A percentile compares a stretch with the other conserved stretches of the same genome.
phyloP scores from a whole-genome alignment of 78 protist genomes.

The Creolimax fragrantissima region DNA sequence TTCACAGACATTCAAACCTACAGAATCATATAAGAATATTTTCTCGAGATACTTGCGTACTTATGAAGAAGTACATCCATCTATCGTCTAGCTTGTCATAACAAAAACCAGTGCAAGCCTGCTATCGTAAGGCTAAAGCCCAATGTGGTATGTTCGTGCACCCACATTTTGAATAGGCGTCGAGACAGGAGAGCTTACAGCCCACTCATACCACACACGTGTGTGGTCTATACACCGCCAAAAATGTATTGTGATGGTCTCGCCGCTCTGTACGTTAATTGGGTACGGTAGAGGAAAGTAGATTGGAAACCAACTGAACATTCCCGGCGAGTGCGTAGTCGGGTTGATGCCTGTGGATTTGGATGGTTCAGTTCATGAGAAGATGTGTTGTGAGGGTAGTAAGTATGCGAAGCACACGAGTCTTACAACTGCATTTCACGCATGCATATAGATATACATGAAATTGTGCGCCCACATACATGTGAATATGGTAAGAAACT shows the following conservation, averaged over 20 bases:
- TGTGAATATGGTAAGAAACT: too few relatives aligned
- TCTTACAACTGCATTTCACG: too few relatives aligned
- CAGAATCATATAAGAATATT: neutral
- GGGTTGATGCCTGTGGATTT: slow-evolving; percentile 69
- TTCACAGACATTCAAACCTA: neutral
- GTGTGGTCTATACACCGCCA: slow-evolving; percentile 11
- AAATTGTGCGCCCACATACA: too few relatives aligned
- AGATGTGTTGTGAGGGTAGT: too few relatives aligned
- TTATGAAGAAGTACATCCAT: neutral
- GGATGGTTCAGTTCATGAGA: neutral
- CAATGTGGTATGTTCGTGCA: slow-evolving; percentile 73
- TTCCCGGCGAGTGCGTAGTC: slow-evolving; percentile 64
- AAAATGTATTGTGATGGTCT: neutral
- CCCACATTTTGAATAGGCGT: slow-evolving; percentile 72
- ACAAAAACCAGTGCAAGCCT: neutral
- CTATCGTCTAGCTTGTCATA: neutral
- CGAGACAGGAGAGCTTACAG: slow-evolving; percentile 39
- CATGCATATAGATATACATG: too few relatives aligned
- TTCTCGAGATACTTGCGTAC: neutral
- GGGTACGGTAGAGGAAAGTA: slow-evolving; percentile 73
- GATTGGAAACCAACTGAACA: slow-evolving; percentile 95
- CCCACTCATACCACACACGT: slow-evolving; percentile 93
- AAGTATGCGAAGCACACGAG: too few relatives aligned
- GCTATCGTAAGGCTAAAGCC: slow-evolving; percentile 40
- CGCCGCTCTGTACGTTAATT: neutral